Evolutionary conservation across 2,329 filamentous ascomycete genomes (phyloP).

Genomic region (Pseudocercospora fuligena): DNA sequence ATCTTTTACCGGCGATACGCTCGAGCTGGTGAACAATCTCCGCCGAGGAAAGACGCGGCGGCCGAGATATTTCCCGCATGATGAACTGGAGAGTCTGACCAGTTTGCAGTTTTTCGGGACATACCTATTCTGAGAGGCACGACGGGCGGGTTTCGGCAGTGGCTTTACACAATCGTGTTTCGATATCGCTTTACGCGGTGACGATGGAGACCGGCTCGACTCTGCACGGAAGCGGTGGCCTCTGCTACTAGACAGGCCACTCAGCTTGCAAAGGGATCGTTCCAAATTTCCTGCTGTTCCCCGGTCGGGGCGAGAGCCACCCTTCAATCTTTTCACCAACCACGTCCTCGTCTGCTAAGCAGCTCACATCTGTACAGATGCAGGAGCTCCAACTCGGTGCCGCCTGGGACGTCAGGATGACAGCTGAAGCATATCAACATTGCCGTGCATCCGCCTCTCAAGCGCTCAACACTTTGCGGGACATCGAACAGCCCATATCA

Average conservation of each 20-base stretch:
- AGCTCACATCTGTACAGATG: background rate
- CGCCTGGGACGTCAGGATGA: constrained; percentile 9
- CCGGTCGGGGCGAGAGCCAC: background rate
- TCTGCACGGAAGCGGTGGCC: background rate
- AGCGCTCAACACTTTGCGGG: background rate
- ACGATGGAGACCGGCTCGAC: background rate
- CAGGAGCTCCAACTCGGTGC: background rate
- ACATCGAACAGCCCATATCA: background rate
- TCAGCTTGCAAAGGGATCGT: background rate
- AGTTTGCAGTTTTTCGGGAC: background rate
- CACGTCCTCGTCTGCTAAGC: background rate
- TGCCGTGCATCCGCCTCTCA: constrained; percentile 1
- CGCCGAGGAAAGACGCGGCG: background rate
- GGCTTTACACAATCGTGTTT: background rate
- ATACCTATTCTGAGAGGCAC: background rate
- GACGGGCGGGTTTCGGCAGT: constrained; percentile 13
- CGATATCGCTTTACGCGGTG: background rate
- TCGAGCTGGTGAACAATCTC: background rate
- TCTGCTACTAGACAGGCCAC: background rate
- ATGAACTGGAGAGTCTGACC: background rate
- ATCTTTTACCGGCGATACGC: background rate
- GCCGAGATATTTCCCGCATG: constrained; percentile 11
- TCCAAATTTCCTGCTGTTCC: background rate
- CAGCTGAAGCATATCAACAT: constrained; percentile 1
- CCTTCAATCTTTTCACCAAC: background rate